Evolutionary conservation across 495 filamentous ascomycete species (phyloP).

Genomic region (Usnea hakonensis): DNA sequence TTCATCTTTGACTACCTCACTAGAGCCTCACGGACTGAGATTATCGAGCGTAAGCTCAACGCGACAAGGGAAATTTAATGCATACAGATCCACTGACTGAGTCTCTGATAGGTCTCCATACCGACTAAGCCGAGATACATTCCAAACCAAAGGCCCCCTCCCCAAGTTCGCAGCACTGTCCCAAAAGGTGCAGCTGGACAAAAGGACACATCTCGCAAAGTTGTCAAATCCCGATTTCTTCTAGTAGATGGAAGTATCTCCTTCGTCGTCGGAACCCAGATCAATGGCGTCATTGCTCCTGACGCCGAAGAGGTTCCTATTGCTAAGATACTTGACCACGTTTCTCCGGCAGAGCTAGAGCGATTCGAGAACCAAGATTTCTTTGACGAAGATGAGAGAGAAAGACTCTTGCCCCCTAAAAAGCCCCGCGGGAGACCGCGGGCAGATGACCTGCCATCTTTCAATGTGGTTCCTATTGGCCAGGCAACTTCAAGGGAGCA

Average conservation of each 20-base stretch:
- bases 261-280: slow-evolving; percentile 10
- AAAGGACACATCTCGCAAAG: slow-evolving; percentile 4
- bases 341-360: slow-evolving; percentile 12
- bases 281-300: background rate
- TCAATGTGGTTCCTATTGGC: background rate
- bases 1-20: background rate
- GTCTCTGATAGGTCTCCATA: background rate
- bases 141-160: background rate
- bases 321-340: slow-evolving; percentile 6
- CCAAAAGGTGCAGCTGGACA: background rate
- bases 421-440: slow-evolving; percentile 14
- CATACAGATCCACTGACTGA: background rate
- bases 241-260: slow-evolving; percentile 9
- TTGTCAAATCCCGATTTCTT: slow-evolving; percentile 1
- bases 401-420: background rate
- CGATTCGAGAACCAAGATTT: slow-evolving; percentile 17
- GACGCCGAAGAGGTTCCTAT: slow-evolving; percentile 13
- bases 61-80: background rate
- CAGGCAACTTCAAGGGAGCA: background rate
- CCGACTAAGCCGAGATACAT: slow-evolving; percentile 5
- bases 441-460: background rate
- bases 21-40: background rate
- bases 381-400: slow-evolving; percentile 11
- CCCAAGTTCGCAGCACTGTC: background rate
- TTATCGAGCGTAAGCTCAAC: background rate